Evolutionary conservation across 2,329 filamentous ascomycete genomes (phyloP).

Genomic region (Coniochaeta prunicola): DNA sequence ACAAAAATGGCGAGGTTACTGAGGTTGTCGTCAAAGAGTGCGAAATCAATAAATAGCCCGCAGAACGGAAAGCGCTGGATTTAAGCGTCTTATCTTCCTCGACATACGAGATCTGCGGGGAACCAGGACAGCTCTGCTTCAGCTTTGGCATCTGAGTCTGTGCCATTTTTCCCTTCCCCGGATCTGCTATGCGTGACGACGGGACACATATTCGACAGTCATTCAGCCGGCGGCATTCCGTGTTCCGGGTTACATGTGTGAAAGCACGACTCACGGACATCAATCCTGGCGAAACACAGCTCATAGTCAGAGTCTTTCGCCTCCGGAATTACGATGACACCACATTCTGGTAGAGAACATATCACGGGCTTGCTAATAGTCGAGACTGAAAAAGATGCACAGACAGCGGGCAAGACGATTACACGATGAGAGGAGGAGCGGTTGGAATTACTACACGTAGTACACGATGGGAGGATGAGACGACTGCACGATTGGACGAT

Average conservation of each 20-base stretch:
- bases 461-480: no score
- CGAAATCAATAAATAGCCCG: neutral
- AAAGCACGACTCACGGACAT: neutral
- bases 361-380: no score
- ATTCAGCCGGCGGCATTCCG: neutral
- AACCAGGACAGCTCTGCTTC: neutral
- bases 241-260: neutral
- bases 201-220: neutral
- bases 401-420: no score
- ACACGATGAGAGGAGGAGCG: no score
- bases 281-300: neutral
- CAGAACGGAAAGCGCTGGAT: neutral
- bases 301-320: no score
- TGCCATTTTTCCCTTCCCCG: neutral
- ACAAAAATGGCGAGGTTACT: no score
- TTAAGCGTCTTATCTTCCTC: neutral
- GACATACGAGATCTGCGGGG: neutral
- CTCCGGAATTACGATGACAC: no score
- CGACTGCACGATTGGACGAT: no score
- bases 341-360: no score
- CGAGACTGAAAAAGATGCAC: no score
- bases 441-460: no score
- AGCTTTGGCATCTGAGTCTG: neutral
- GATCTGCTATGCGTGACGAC: neutral
- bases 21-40: no score